Percentiles rank a stretch among this genome's conserved stretches.
These are phyloP conservation scores for Omphalea diandra DNA, from an alignment of 441 rosid genomes.

Conservation along the genomic window DNA sequence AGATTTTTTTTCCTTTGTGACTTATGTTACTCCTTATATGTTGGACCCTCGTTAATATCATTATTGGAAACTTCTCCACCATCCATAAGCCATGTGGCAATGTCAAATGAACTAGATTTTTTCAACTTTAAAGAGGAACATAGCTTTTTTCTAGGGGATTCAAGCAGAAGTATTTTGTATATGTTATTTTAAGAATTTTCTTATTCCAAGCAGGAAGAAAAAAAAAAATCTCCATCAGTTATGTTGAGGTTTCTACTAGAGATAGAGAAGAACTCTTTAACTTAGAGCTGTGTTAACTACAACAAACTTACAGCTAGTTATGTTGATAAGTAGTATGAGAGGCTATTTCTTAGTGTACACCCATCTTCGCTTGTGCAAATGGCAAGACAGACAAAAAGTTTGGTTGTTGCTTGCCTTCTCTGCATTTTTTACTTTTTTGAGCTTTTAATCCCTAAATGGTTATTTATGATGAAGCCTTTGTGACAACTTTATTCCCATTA, in stretches of 20 bases:
- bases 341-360: not conserved
- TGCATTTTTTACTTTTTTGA: not conserved
- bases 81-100: not conserved
- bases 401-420: not conserved
- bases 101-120: not conserved
- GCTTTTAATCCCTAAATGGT: not conserved
- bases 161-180: not conserved
- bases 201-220: not conserved
- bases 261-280: not conserved
- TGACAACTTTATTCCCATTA: constrained; percentile 26
- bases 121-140: not conserved
- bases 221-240: not conserved
- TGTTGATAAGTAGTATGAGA: not conserved
- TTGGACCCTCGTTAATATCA: not conserved
- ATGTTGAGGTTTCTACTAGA: not conserved
- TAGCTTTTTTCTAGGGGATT: not conserved
- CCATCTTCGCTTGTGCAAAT: not conserved
- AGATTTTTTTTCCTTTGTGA: not conserved
- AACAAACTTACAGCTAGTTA: not conserved
- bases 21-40: not conserved
- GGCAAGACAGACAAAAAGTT: not conserved
- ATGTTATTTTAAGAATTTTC: not conserved
- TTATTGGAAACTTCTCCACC: not conserved
- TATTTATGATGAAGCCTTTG: constrained; percentile 1
- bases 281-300: not conserved